Percentiles rank a stretch among this genome's conserved stretches.
Conservation (phyloP, 768 basidiomycete genomes). For the Xanthoconium stramineum region DNA sequence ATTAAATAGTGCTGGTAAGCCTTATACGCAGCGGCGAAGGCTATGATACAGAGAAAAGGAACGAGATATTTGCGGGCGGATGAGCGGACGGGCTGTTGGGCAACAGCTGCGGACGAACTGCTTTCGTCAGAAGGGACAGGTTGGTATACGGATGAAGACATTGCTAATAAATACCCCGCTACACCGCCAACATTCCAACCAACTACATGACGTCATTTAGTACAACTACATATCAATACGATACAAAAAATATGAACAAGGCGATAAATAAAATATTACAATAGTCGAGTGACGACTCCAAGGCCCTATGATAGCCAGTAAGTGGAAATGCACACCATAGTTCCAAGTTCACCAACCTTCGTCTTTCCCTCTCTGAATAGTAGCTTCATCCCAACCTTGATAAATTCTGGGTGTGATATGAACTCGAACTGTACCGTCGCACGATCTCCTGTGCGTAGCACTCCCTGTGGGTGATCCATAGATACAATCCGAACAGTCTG, state of each 20-base stretch:
- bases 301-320: conserved; percentile 50
- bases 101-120: conserved; percentile 12
- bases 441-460: conserved; percentile 91
- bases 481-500: conserved; percentile 90
- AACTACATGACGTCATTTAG: conserved; percentile 18
- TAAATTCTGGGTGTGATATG: conserved; percentile 85
- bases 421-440: conserved; percentile 95
- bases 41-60: conserved; percentile 34
- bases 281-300: conserved; percentile 67
- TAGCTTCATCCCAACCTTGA: conserved; percentile 92
- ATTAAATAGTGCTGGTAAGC: conserved; percentile 38
- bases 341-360: conserved; percentile 51
- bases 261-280: conserved; percentile 35
- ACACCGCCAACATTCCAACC: conserved; percentile 18
- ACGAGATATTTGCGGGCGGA: conserved; percentile 33
- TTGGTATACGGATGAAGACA: conserved; percentile 25
- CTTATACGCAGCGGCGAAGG: conserved; percentile 41
- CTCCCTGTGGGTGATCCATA: conserved; percentile 86
- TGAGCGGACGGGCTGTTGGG: conserved; percentile 23
- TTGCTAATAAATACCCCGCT: conserved; percentile 11
- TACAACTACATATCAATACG: background rate
- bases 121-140: conserved; percentile 18
- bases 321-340: conserved; percentile 1
- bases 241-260: background rate
- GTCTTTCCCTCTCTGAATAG: conserved; percentile 95